Base-by-base conservation (phyloP, 495 filamentous ascomycete species). In the Paragyromitra xinjiangensis region DNA sequence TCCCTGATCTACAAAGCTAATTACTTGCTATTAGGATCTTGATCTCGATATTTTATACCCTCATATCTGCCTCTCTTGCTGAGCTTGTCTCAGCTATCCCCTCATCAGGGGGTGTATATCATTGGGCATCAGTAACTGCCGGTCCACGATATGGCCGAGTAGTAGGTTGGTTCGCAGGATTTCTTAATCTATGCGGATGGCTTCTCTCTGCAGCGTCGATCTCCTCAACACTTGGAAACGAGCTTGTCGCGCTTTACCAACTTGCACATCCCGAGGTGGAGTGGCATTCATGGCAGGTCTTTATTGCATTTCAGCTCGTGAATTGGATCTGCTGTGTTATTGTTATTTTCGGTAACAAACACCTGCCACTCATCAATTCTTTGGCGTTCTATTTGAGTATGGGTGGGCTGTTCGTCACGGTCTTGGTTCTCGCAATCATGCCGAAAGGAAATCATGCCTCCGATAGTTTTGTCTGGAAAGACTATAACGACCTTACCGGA, bases 171-270 rank as follows among this genome's bases (percentile, higher is more conserved):
- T 95, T 93, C 77, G 90, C 92, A 0, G 93, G 93, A 7, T 93
- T 88, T 84, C 89, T 91, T 85, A 96, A 96, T 81, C 91, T 90
- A 80, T 88, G 93, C 68, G 93, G 90, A n/a, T 94, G 92, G 92
- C 71, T 82, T 2, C 62, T 78, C 82, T 92, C 75, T 88, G 92
- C 84, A 80, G 90, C 92, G 12, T 90, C 92, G 0, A 90, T 94
- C 73, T 85, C 87, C 2, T 85, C 88, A 51, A 93, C 94, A 69
- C 87, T 91, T 9, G 89, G 87, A 26, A 92, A 92, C 73, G 89
- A 93, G 74, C 84, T 87, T 6, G 88, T 92, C 68, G 84, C 89
- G 51, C 90, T 95, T 88, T 96, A 94, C 81, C 88, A 87, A 11
- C 82, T 91, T 11, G 90, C 90, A 81, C 90, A 94, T 78, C 88